Conservation (phyloP, 83 land plant species). For the Thuja plicata region DNA sequence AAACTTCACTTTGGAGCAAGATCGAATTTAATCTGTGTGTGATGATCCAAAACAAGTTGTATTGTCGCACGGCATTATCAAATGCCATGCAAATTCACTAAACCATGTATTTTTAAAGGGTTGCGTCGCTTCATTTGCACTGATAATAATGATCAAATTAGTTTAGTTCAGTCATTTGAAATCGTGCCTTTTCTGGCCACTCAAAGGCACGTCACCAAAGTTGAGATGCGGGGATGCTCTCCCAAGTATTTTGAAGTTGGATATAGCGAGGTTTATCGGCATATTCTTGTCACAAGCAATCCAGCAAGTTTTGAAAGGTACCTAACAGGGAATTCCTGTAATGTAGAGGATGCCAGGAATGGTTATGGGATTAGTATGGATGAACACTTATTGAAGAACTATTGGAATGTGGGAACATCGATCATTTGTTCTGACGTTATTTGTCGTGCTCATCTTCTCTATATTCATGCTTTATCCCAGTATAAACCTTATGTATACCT, state of each 20-base stretch:
- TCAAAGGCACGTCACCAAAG: neutral
- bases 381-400: neutral
- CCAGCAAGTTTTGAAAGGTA: neutral
- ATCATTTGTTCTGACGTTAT: neutral
- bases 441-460: neutral
- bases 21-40: neutral
- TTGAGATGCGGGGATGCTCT: neutral
- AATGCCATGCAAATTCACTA: neutral
- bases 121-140: neutral
- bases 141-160: neutral
- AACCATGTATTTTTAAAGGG: neutral
- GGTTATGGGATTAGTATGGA: neutral
- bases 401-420: neutral
- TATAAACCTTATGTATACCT: neutral
- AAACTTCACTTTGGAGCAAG: neutral
- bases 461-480: neutral
- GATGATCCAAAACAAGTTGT: neutral
- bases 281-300: neutral
- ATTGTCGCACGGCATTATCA: neutral
- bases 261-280: neutral
- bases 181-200: neutral
- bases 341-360: neutral
- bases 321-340: neutral
- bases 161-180: neutral
- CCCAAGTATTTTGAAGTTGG: neutral